Evolutionary conservation across 2,329 filamentous ascomycete genomes (phyloP), one percentile per base, ranked within the genome.

Genomic region (Colletotrichum agaves): DNA sequence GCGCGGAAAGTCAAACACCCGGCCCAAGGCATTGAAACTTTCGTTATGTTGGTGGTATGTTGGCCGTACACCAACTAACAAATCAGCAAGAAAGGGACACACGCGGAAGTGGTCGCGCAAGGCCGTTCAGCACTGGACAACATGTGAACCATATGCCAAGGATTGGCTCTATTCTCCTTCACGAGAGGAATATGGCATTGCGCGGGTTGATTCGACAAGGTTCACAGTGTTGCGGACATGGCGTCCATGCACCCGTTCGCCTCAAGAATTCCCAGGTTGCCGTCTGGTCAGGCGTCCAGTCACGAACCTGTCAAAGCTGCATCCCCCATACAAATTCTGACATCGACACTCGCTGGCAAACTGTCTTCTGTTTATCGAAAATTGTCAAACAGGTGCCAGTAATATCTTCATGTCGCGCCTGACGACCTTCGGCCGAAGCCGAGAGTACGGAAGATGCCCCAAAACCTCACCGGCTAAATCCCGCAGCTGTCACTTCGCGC

Each of bases 21-120:
- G 65, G 50, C 61, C 43, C 47, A 65, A 60, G 61, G 61, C 65
- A 65, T 65, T 68, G 65, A 68, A 65, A 60, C 61, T 65, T 47
- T 55, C 31, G 13, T 33, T 27, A 33, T 27, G 43, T 57, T 57
- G 41, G 27, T 53, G 31, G 31, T 64, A 33, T 53, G 27, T 58
- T 37, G 37, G 10, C 50, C 21, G 19, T 35, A 47, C 17, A 21
- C 23, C 12, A 37, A 37, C 35, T 37, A 15, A 37, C 5, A 12
- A 27, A 27, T 5, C 33, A 13, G 33, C 33, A 15, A 15, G 13
- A 56, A n/a, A 37, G 50, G 37, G 1, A 4, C 2, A 27, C 27
- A 4, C 6, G 27, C 27, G 6, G 8, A 5, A 27, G 6, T 27
- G 27, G 27, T 27, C 27, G 27, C 10, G 3, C 37, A 21, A 35